A percentile compares a stretch with the other conserved stretches of the same genome.
Conservation (phyloP, 2,329 filamentous ascomycete species). For the Arthrobotrys sphaeroides region DNA sequence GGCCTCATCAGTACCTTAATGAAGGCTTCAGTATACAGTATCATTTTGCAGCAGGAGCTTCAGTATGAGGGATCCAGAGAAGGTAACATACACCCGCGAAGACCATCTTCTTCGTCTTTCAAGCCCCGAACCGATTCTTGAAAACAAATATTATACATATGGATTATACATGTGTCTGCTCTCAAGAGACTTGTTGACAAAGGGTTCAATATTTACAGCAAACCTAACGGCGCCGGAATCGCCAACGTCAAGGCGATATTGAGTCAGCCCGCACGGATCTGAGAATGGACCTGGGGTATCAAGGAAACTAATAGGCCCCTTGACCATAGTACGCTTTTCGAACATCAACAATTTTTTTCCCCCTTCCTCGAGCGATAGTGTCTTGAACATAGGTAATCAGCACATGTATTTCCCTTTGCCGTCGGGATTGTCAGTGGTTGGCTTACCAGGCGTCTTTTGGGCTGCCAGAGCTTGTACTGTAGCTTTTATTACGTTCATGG, state of each 20-base stretch:
- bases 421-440: background rate
- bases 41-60: constrained; percentile 97
- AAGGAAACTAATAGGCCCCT: constrained; percentile 51
- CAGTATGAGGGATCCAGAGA: constrained; percentile 67
- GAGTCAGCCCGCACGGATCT: background rate
- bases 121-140: background rate
- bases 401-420: background rate
- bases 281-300: background rate
- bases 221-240: background rate
- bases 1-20: constrained; percentile 92
- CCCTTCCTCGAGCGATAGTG: constrained; percentile 84
- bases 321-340: constrained; percentile 87
- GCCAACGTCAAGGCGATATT: background rate
- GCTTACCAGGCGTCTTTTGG: constrained; percentile 75
- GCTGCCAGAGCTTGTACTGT: constrained; percentile 81
- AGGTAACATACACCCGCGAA: constrained; percentile 2
- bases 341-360: constrained; percentile 95
- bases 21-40: constrained; percentile 98
- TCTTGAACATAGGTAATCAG: constrained; percentile 63
- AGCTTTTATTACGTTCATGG: constrained; percentile 98
- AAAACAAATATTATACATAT: background rate
- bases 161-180: no score
- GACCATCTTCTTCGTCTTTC: background rate
- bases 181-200: constrained; percentile 12
- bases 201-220: constrained; percentile 13